phyloP scores from a whole-genome alignment of 2,329 filamentous ascomycete species.

The Monilinia fructicola region DNA sequence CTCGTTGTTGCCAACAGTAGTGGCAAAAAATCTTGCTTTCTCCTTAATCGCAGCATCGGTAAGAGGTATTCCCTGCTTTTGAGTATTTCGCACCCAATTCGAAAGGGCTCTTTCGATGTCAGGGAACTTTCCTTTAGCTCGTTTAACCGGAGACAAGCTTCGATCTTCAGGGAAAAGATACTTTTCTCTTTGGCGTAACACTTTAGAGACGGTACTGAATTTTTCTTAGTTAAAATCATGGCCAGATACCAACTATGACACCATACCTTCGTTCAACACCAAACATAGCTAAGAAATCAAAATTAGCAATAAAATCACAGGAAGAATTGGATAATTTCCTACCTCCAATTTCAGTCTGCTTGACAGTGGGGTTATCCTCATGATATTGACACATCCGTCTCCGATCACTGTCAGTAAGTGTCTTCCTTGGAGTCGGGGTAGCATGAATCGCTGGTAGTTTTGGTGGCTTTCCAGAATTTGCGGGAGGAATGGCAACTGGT shows the following conservation, averaged over 20 bases:
- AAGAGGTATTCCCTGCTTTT: conserved; percentile 70
- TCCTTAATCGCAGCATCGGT: conserved; percentile 81
- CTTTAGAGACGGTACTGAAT: conserved; percentile 93
- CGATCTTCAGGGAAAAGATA: conserved; percentile 82
- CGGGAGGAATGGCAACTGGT: conserved; percentile 55
- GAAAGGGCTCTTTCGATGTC: conserved; percentile 90
- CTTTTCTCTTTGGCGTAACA: conserved; percentile 90
- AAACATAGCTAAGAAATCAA: conserved; percentile 64
- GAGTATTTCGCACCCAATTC: conserved; percentile 82
- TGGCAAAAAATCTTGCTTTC: conserved; percentile 79
- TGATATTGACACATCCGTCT: conserved; percentile 92
- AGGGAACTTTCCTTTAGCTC: conserved; percentile 78
- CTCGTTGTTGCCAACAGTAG: conserved; percentile 69
- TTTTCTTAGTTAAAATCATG: conserved; percentile 2
- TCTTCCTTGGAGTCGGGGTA: conserved; percentile 72
- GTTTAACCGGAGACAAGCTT: conserved; percentile 76
- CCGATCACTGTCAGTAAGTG: conserved; percentile 86
- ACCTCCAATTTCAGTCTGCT: conserved; percentile 95
- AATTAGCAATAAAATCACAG: conserved; percentile 8
- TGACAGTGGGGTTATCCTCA: conserved; percentile 83
- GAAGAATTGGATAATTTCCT: conserved; percentile 40
- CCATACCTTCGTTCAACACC: conserved; percentile 92
- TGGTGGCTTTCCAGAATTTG: conserved; percentile 46
- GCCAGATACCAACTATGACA: conserved; percentile 2
- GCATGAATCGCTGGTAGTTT: conserved; percentile 52